Percentiles rank a stretch among this genome's conserved stretches.
Evolutionary conservation across 768 basidiomycete genomes (phyloP).

Genomic region (Suillus luteus): DNA sequence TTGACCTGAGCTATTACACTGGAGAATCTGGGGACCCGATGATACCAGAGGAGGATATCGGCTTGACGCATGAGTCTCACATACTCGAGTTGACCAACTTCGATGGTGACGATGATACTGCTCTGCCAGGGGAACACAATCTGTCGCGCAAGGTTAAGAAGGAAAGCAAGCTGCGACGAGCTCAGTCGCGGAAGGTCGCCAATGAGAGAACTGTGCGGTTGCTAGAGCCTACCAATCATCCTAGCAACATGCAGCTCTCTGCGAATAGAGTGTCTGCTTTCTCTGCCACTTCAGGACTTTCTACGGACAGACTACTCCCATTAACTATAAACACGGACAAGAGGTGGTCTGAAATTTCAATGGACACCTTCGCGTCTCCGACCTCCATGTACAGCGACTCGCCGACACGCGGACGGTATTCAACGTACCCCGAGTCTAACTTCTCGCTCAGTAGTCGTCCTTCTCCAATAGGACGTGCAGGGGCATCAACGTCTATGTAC

Average conservation of each 20-base stretch:
- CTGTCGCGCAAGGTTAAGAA: slow-evolving; percentile 56
- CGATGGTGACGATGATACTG: slow-evolving; percentile 69
- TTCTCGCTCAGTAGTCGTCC: slow-evolving; percentile 13
- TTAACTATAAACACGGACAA: slow-evolving; percentile 24
- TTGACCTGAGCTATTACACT: slow-evolving; percentile 46
- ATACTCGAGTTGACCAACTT: slow-evolving; percentile 74
- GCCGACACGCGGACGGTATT: slow-evolving; percentile 2
- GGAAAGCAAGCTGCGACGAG: slow-evolving; percentile 62
- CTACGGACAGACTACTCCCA: slow-evolving; percentile 24
- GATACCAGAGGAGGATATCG: slow-evolving; percentile 34
- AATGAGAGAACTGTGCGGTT: slow-evolving; percentile 12
- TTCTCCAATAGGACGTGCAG: slow-evolving; percentile 1
- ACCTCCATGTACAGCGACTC: slow-evolving; percentile 16
- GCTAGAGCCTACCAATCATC: background rate
- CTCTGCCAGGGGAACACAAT: slow-evolving; percentile 55
- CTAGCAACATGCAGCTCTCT: background rate
- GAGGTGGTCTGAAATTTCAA: slow-evolving; percentile 16
- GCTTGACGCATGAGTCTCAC: slow-evolving; percentile 46
- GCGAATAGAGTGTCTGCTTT: background rate
- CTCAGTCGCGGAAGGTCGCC: slow-evolving; percentile 38
- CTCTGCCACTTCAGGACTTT: slow-evolving; percentile 16
- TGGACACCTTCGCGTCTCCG: slow-evolving; percentile 18
- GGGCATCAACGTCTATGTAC: background rate
- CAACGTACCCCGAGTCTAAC: slow-evolving; percentile 9
- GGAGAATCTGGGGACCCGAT: slow-evolving; percentile 36